These are phyloP conservation scores for Ophiostoma pallidulum DNA, from an alignment of 2,329 filamentous ascomycete species.

Conservation along the genomic window DNA sequence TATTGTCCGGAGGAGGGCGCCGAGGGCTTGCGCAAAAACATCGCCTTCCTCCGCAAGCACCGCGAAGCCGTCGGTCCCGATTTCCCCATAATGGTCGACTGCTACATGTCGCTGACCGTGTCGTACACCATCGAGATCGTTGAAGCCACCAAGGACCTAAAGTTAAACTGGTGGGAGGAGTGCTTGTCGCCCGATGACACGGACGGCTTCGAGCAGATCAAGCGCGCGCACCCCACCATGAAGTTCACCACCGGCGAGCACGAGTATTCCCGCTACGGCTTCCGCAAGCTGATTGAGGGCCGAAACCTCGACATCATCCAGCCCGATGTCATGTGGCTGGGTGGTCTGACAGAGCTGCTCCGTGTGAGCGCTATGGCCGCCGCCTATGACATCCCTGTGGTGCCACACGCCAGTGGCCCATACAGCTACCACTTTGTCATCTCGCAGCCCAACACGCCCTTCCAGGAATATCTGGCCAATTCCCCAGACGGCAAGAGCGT, in stretches of 20 bases:
- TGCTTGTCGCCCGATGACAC: conserved; percentile 85
- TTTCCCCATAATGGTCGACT: conserved; percentile 91
- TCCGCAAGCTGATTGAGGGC: conserved; percentile 86
- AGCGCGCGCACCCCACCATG: conserved; percentile 77
- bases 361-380: conserved; percentile 82
- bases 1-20: conserved; percentile 84
- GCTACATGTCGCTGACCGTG: conserved; percentile 94
- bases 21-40: conserved; percentile 74
- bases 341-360: conserved; percentile 83
- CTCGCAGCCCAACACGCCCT: conserved; percentile 84
- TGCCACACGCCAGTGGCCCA: conserved; percentile 87
- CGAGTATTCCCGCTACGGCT: conserved; percentile 88
- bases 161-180: conserved; percentile 98
- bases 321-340: conserved; percentile 96
- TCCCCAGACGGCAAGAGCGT: conserved; percentile 85
- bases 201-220: conserved; percentile 82
- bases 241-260: conserved; percentile 97
- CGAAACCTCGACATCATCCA: conserved; percentile 91
- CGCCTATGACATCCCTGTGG: conserved; percentile 88
- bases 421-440: conserved; percentile 97
- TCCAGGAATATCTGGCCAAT: conserved; percentile 94
- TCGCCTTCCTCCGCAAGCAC: conserved; percentile 79
- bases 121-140: conserved; percentile 87
- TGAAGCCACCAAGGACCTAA: conserved; percentile 69
- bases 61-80: conserved; percentile 77